Evolutionary conservation across 2,329 filamentous ascomycete species (phyloP).

Genomic region (Monilinia polystroma): DNA sequence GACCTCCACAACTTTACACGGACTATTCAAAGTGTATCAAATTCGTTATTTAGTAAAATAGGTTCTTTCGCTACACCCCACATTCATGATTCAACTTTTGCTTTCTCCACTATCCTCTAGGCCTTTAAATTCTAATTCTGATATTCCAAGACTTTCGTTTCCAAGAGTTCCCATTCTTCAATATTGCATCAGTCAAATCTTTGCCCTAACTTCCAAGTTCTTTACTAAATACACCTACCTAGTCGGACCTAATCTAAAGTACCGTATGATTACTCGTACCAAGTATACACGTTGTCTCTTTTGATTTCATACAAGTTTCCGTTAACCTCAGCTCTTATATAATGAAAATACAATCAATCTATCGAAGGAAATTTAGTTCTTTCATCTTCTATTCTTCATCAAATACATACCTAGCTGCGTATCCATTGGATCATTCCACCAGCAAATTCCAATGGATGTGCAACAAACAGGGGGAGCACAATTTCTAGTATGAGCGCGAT

Average conservation of each 20-base stretch:
- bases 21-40: conserved; percentile 3
- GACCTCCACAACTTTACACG: conserved; percentile 12
- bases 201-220: neutral
- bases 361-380: neutral
- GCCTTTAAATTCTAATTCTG: no score
- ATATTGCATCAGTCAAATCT: neutral
- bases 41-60: conserved; percentile 2
- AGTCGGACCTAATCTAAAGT: no score
- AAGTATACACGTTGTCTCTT: neutral
- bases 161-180: conserved; percentile 1
- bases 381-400: conserved; percentile 4
- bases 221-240: no score
- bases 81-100: neutral
- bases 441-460: conserved; percentile 6
- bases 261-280: neutral
- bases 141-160: no score
- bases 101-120: conserved; percentile 7
- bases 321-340: no score
- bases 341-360: neutral
- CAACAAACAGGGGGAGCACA: conserved; percentile 3
- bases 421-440: conserved; percentile 9
- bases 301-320: neutral
- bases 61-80: conserved; percentile 10
- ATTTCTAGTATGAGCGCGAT: conserved; percentile 11
- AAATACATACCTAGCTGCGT: neutral